These are phyloP conservation scores for Isochrysis galbana DNA, from an alignment of 78 protist species.

Conservation along the genomic window DNA sequence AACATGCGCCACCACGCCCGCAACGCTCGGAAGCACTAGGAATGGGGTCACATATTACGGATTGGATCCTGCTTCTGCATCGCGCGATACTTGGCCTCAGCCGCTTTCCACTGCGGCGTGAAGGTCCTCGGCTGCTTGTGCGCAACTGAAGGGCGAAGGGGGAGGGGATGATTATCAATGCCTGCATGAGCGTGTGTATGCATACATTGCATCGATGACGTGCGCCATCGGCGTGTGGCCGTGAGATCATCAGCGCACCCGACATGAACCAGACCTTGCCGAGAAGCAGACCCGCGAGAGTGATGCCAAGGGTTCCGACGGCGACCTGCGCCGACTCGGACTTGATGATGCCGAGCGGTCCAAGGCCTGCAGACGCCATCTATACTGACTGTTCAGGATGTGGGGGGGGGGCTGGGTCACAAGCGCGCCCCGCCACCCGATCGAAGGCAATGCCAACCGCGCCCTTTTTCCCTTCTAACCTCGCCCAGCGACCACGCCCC, in stretches of 20 bases:
- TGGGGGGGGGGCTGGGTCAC: no score
- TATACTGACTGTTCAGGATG: no score
- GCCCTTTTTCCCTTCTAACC: no score
- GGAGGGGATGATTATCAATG: not conserved
- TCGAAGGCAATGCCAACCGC: no score
- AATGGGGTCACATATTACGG: no score
- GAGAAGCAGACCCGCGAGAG: not conserved
- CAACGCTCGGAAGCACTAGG: no score
- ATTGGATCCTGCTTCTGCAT: not conserved
- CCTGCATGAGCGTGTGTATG: not conserved
- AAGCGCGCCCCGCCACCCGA: no score
- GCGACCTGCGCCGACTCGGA: not conserved
- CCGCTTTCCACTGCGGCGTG: slow-evolving; percentile 4
- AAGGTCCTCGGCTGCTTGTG: not conserved
- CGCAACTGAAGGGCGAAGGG: not conserved
- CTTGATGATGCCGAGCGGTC: not conserved
- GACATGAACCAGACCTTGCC: not conserved
- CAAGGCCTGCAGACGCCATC: no score
- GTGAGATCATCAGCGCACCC: not conserved
- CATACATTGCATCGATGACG: no score
- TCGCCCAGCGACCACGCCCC: no score
- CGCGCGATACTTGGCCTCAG: not conserved
- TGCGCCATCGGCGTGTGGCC: no score
- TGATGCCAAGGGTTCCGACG: not conserved
- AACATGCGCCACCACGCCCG: no score